Evolutionary conservation across 805 yeast species (phyloP), one percentile per base, ranked within the genome.

Genomic region (Phaffomyces opuntiae): DNA sequence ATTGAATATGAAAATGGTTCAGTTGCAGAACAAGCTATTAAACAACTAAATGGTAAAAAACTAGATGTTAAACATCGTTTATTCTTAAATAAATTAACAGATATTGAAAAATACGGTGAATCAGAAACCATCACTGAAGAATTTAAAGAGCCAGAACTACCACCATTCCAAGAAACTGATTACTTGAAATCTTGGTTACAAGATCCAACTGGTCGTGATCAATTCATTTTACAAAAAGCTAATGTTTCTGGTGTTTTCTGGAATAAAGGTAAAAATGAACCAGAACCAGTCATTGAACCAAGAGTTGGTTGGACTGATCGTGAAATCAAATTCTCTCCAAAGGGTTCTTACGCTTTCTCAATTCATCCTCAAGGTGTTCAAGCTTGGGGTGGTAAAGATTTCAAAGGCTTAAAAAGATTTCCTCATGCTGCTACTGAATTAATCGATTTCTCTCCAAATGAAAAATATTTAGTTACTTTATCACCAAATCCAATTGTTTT

Each of bases 281-380:
- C 95, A 35, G 93, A 87, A 65, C 77, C 77, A 43, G 89, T 74
- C 37, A 78, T 83, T 48, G 88, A 85, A 60, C 83, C 89, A 59
- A 80, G 96, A 67, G 73, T 75, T 53, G 81, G 83, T 54, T 88
- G 95, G 86, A 89, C 97, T 47, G 81, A 88, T 49, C 82, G 87
- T 51, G 89, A 83, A 57, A 86, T 88, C 57, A 81, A 82, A 63
- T 91, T 89, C 72, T 88, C 98, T 42, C 96, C 97, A 61, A 81
- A 81, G 68, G 99, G 99, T 66, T 81, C 91, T 12, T 90, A 80
- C 61, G 67, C 91, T 53, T 80, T 87, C 56, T 83, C 97, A 1
- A 75, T 89, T 57, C 97, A 91, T 68, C 88, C 88, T 43, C 95
- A 87, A 68, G 98, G 98, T 74, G 81, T 89, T 47, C 95, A 88